Base-by-base conservation (phyloP, 331 rosid genomes). In the Cydonia oblonga region DNA sequence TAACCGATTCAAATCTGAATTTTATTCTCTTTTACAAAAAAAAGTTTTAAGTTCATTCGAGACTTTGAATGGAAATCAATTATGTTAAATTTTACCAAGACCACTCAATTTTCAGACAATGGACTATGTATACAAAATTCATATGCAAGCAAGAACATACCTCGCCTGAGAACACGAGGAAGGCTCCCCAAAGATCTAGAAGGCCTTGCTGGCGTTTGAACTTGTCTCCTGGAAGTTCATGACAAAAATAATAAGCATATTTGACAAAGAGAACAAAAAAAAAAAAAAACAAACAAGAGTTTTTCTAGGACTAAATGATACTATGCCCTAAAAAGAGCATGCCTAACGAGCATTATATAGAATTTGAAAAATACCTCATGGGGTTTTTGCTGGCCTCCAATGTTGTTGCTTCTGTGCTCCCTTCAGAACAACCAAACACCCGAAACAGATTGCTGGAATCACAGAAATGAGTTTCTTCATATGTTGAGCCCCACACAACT, bases 381-480 rank as follows among this genome's bases (percentile, higher is more conserved):
- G 89, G 91, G 64, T 82, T 87, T 81, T 87, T 87, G 85, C 88
- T 87, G 75, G 91, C 89, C 80, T 84, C 89, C 74, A 87, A 80
- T 60, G 89, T 84, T 7, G 83, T 62, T 13, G 84, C 78, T 71
- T 87, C 91, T 5, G 78, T 82, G 75, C 87, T 84, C 61, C 86
- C 84, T 66, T 74, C 82, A 56, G 88, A 62, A 77, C 85, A 82
- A 70, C 87, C 89, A 82, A 87, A 87, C 42, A 87, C 87, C 8
- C 87, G 91, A 69, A 87, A 87, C 49, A 80, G 80, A 82, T 87
- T 87, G 83, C 91, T 87, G 87, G 72, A 81, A 82, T 51, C 77
- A 80, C 49, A 73, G 33, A 59, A 46, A 76, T 23, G 60, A 7
- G 9, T 38, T 23, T 20, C 59, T 49, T 59, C 69, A 78, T 18